Conservation (phyloP, 2,329 filamentous ascomycete species). For the Penicillium olsonii region DNA sequence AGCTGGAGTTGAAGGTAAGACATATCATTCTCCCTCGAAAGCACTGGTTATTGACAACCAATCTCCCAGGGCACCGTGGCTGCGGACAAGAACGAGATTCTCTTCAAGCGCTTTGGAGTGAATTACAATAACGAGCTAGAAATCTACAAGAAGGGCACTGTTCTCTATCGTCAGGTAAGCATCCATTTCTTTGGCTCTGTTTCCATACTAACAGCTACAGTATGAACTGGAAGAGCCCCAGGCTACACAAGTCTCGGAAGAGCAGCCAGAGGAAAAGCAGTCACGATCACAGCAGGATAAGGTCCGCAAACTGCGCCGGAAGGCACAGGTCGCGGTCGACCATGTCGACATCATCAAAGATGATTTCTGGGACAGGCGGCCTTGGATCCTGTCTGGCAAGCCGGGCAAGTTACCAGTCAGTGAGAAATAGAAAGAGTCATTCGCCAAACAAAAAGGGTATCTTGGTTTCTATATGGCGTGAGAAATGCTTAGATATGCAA, state of each 20-base stretch:
- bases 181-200: constrained; percentile 2
- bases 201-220: constrained; percentile 41
- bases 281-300: constrained; percentile 83
- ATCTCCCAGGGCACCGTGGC: constrained; percentile 71
- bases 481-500: constrained; percentile 18
- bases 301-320: constrained; percentile 75
- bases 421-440: constrained; percentile 5
- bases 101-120: constrained; percentile 84
- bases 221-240: constrained; percentile 68
- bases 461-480: constrained; percentile 24
- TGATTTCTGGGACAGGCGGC: constrained; percentile 85
- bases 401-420: constrained; percentile 67
- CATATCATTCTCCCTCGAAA: neutral
- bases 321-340: constrained; percentile 77
- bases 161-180: constrained; percentile 76
- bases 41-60: constrained; percentile 3
- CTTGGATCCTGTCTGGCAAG: constrained; percentile 78
- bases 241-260: constrained; percentile 30
- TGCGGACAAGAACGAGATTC: constrained; percentile 91
- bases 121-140: constrained; percentile 98
- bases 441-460: constrained; percentile 37
- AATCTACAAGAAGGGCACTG: constrained; percentile 90
- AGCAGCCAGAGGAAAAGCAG: constrained; percentile 49
- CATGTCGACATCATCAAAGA: constrained; percentile 95
- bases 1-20: constrained; percentile 71